These are phyloP conservation scores for Lentinula sp. DNA, from an alignment of 768 basidiomycete species.

Conservation along the genomic window DNA sequence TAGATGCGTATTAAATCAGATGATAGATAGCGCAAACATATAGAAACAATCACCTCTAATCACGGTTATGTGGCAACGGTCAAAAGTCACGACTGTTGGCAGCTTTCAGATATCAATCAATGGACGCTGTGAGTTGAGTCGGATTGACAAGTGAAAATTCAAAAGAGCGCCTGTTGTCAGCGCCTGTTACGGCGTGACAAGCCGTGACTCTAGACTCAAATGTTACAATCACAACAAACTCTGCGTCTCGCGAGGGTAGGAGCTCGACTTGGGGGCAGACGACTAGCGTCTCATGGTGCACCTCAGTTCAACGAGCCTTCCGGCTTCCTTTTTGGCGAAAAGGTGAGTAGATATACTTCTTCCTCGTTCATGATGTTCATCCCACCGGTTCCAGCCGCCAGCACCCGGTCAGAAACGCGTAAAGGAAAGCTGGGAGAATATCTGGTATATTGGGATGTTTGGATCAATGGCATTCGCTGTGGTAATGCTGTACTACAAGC, in stretches of 20 bases:
- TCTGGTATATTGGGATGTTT: constrained; percentile 91
- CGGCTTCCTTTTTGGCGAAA: constrained; percentile 85
- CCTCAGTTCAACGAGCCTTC: constrained; percentile 87
- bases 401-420: constrained; percentile 79
- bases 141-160: no score
- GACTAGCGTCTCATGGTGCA: constrained; percentile 68
- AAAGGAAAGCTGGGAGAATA: constrained; percentile 86
- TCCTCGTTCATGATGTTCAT: background rate
- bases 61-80: background rate
- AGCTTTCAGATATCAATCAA: no score
- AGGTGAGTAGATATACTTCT: constrained; percentile 40
- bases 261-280: constrained; percentile 30
- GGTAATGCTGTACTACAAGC: constrained; percentile 85
- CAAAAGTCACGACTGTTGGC: no score
- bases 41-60: no score
- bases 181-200: background rate
- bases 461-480: constrained; percentile 74
- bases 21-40: no score
- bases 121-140: no score
- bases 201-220: background rate
- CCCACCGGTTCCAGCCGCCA: constrained; percentile 45
- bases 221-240: constrained; percentile 33
- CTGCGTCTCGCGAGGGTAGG: constrained; percentile 38
- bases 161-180: background rate
- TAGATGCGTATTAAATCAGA: no score